Evolutionary conservation across 2,329 filamentous ascomycete genomes (phyloP), one percentile per base, ranked within the genome.

Genomic region (Microdochium paspali): DNA sequence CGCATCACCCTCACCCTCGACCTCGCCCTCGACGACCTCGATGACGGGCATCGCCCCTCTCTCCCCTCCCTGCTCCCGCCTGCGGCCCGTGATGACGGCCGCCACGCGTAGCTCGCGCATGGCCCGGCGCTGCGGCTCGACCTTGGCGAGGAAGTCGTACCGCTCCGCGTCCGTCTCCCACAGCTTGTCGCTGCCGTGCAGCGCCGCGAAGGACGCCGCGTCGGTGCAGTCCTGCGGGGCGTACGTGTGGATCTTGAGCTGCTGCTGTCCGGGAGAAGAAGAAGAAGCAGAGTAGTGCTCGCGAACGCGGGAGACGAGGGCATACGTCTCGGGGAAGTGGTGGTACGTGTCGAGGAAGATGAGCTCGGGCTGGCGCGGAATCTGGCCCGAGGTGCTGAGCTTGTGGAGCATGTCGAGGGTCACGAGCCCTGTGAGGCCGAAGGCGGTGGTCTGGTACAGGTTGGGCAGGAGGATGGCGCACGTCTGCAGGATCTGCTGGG

Each of bases 121-220:
- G 13, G 84, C 83, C 50, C 84, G 77, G 62, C 85, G 77, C n/a
- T 80, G 81, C 20, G 84, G 84, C 68, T 88, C 84, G 35, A 87
- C 84, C 67, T 88, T 88, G 64, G 83, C 84, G 47, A 84, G 70
- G 67, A 80, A 87, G 68, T 88, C 84, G 64, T 88, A 88, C 43
- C 81, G 71, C 54, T 86, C 78, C 47, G 85, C 80, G 57, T 85
- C 79, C 23, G 70, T 75, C 61, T 87, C 81, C 84, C 84, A 88
- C 4, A 87, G 68, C 50, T 74, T 74, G 26, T 13, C 7, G 26
- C 26, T 28, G 26, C 13, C 26, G 26, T 7, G 26, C 52, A 84
- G 84, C 57, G n/a, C n/a, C n/a, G n/a, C n/a, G n/a, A n/a, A n/a
- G n/a, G n/a, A n/a, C n/a, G n/a, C n/a, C n/a, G n/a, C n/a, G n/a